Conservation (phyloP, 768 basidiomycete species). For the Tulasnella sp. region DNA sequence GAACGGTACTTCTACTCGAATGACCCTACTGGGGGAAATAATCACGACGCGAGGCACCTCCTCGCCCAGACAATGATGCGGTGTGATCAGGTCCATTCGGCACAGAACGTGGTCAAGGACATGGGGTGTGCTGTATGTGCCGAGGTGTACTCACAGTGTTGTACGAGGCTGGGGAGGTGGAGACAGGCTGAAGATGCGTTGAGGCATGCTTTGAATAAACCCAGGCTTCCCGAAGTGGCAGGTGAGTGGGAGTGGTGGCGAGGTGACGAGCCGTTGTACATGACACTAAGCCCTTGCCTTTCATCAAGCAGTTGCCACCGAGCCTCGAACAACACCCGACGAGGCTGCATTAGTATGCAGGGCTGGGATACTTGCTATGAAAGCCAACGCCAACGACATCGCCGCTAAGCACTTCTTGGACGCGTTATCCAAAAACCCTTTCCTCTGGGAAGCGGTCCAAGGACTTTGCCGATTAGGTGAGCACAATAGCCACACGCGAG, state of each 20-base stretch:
- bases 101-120: slow-evolving; percentile 58
- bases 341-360: slow-evolving; percentile 66
- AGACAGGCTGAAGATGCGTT: slow-evolving; percentile 45
- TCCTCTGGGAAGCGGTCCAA: slow-evolving; percentile 89
- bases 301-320: neutral
- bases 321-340: slow-evolving; percentile 50
- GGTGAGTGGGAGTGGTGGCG: too few species aligned
- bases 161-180: slow-evolving; percentile 57
- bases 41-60: slow-evolving; percentile 76
- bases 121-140: slow-evolving; percentile 62
- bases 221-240: slow-evolving; percentile 48
- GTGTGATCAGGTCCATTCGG: slow-evolving; percentile 63
- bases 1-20: slow-evolving; percentile 55
- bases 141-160: slow-evolving; percentile 71
- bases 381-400: slow-evolving; percentile 65
- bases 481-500: slow-evolving; percentile 24
- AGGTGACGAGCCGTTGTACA: too few species aligned
- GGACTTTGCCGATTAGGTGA: slow-evolving; percentile 71
- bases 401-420: slow-evolving; percentile 62
- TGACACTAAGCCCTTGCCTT: too few species aligned
- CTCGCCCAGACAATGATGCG: slow-evolving; percentile 69
- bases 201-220: slow-evolving; percentile 26
- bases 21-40: slow-evolving; percentile 44
- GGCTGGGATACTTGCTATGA: slow-evolving; percentile 63
- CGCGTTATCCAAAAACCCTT: slow-evolving; percentile 61